Evolutionary conservation across 2,329 filamentous ascomycete genomes (phyloP), one percentile per base, ranked within the genome.

Genomic region (Chaetoscypha palmicola): DNA sequence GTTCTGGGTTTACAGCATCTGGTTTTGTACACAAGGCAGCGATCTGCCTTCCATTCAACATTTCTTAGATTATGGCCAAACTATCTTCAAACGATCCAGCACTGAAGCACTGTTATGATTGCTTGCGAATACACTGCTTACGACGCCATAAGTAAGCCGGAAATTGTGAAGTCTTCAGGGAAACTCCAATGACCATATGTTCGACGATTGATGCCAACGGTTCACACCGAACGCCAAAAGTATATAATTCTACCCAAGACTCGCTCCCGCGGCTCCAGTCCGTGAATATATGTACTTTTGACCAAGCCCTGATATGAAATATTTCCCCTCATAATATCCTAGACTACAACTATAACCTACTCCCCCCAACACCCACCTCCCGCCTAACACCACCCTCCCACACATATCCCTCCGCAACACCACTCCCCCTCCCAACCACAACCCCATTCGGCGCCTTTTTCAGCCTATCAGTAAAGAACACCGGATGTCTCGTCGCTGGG

Each of bases 381-480:
- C 43, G 60, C 59, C 45, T 61, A 2, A 23, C 58, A 12, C 59
- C 61, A 49, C 73, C 70, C 46, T 73, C 72, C 52, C 77, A 81
- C n/a, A 74, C 66, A 55, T 83, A 83, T 1, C 79, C 79, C 32
- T 73, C 66, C 14, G 76, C 76, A 3, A 81, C 72, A 0, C 79
- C 78, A 48, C 62, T 78, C 43, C 42, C 31, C 46, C 51, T 49
- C 35, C 54, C 50, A 28, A 53, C 45, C 21, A 38, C 26, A 24
- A 57, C 46, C 8, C 53, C 59, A 17, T 71, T 67, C 4, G 78
- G 73, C 2, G 74, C 70, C 54, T 72, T 76, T 46, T 73, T 74
- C 39, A 86, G 65, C 40, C 71, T 71, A 22, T 76, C 68, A 0
- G 83, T 84, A 66, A 89, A 88, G 65, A 90, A 90, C 1, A 87